Conservation (phyloP, 202 grass and related monocot genomes). For the Brachypodium distachyon region DNA sequence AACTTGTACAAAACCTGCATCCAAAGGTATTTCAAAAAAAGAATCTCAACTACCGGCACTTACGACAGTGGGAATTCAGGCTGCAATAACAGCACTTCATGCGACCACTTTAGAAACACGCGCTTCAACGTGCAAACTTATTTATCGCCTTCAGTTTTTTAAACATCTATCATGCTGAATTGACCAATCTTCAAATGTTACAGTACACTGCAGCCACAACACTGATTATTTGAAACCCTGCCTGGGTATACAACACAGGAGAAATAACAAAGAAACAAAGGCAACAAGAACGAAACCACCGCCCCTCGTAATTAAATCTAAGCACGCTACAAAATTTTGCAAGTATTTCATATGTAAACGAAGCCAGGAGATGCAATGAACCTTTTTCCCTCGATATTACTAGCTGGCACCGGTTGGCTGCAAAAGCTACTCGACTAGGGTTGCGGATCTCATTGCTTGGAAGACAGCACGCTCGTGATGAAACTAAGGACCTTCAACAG, state of each 20-base stretch:
- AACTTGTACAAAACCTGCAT: not conserved
- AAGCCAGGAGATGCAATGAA: not conserved
- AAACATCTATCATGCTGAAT: not conserved
- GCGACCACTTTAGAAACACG: not conserved
- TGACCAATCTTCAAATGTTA: not conserved
- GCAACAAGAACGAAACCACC: not conserved
- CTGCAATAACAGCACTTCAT: not conserved
- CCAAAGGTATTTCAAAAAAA: no score
- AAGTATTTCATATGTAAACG: not conserved
- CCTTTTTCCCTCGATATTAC: not conserved
- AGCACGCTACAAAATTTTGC: conserved; percentile 13
- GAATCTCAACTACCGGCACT: no score
- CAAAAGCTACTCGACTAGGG: not conserved
- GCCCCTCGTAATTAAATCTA: not conserved
- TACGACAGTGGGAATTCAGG: no score
- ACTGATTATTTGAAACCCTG: conserved; percentile 6
- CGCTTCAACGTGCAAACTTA: not conserved
- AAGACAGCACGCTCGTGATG: conserved; percentile 24
- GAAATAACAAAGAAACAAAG: not conserved
- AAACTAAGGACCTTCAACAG: conserved; percentile 44
- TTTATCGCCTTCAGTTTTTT: not conserved
- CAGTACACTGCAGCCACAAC: not conserved
- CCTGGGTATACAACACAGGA: not conserved
- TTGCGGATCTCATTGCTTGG: not conserved
- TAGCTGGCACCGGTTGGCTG: not conserved